Base-by-base conservation (phyloP, 2,329 filamentous ascomycete genomes). In the Paraphaeosphaeria minitans region DNA sequence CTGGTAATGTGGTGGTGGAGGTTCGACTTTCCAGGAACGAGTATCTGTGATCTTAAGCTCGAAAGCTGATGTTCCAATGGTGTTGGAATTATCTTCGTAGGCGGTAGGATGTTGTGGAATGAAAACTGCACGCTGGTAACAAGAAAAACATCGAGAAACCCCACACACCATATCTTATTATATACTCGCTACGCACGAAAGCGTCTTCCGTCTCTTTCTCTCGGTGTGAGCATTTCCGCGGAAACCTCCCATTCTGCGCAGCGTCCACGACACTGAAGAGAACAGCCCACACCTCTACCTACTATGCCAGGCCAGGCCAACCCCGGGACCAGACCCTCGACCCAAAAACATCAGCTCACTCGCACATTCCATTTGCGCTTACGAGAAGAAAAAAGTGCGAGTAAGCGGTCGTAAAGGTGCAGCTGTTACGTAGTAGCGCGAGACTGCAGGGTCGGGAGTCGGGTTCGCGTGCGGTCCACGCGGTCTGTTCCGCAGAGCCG, bases 341-440 rank as follows among this genome's bases (percentile, higher is more conserved):
- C 21, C 21, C 27, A 22, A 53, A 53, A 37, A 24, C 33, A 45
- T 53, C 51, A 45, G 51, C 51, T 53, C 51, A 53, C 27, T 13
- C 14, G 33, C 39, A 27, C 4, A 7, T n/a, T 41, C 21, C 48
- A 39, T 31, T 37, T 43, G 24, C 37, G 50, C 37, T 43, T 53
- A 27, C 13, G 35, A 12, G 39, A 19, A 24, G 24, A 22, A 29
- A 29, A 53, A 21, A 14, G 16, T 43, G 29, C 31, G 50, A 31
- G 22, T 53, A 53, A 53, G 50, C 50, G 37, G 24, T 21, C 24
- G 2, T n/a, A 29, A 35, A 9, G 27, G 16, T 12, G n/a, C 50
- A 31, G 42, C 35, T 53, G 13, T 53, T 53, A 53, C 51, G 51
- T 53, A 45, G 51, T 53, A 45, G 51, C 51, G 51, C 51, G 41